Base-by-base conservation (phyloP, 139 green algal species). In the Zygnema cylindricum region DNA sequence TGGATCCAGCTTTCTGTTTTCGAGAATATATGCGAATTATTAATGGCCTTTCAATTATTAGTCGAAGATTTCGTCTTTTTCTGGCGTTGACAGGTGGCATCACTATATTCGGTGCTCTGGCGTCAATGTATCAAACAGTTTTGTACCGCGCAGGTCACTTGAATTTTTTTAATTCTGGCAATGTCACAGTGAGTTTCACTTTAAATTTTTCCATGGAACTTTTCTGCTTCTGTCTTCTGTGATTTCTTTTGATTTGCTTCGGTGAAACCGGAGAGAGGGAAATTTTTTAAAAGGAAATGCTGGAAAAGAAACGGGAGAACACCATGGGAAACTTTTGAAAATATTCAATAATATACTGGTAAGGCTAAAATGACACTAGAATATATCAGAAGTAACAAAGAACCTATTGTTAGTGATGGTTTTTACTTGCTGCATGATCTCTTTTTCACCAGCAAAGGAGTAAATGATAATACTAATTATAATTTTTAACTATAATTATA, bases 41-140 rank as follows among this genome's bases (percentile, higher is more conserved):
- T 2, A 40, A 39, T 0, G 84, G 84, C 22, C 84, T 89, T 40
- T 49, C 40, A 1, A 42, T 43, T 1, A 89, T 89, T 75, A 89
- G 84, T 77, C 84, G 77, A 21, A 75, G 84, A 23, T 89, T 89
- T n/a, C 84, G 84, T 40, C 25, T 69, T 23, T 89, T 89, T 77
- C 84, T 89, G 41, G 36, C 79, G 36, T 43, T 88, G 40, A 39
- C 84, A 25, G 79, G 79, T 16, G 3, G 36, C 22, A 88, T 89
- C 43, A 89, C 42, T 23, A 22, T 89, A 55, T 36, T 89, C 23
- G 84, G 84, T 0, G 39, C 76, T 39, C 77, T 89, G 21, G 84
- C 84, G 21, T 89, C 84, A 39, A 89, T 89, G 84, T 89, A 89
- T 77, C 32, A 69, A 54, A 76, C 88, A 30, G 84, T 89, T 39